Evolutionary conservation across 352 stramenopile species (phyloP), one percentile per base, ranked within the genome.

Genomic region (Globisporangium recalcitrans): DNA sequence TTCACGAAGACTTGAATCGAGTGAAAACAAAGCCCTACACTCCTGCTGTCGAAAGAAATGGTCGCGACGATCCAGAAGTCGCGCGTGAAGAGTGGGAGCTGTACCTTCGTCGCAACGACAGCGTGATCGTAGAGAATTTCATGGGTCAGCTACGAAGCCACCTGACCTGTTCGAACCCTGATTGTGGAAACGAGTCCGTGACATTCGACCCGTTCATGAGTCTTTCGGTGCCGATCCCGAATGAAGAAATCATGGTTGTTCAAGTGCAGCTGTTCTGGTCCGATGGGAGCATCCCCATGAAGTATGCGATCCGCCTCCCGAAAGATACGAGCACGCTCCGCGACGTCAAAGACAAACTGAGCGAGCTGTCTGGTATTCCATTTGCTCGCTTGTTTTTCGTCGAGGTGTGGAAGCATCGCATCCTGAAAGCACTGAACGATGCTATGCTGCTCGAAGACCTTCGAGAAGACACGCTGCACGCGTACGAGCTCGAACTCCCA

Each of bases 1-100:
- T 98, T 1, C 88, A 96, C 61, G 92, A 98, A 74, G 92, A 98
- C 57, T 58, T 98, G 19, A 97, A 97, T 58, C 85, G 88, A 22
- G 87, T 97, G 9, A 80, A 80, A 26, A 62, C 74, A 3, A 97
- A 97, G 65, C 88, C 88, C 22, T 92, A 92, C 61, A 94, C 82
- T 0, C 63, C 75, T 7, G 65, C 82, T 0, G 78, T 96, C 1
- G 87, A 96, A 38, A 52, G 69, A 10, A 88, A 92, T 58, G 87
- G 85, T 2, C 81, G 87, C 5, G 68, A 63, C 10, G 86, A 96
- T 31, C 49, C 63, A 4, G 77, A 82, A 27, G 82, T 96, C 14
- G 87, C 87, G 1, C 61, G 63, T 21, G 88, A 97, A 24, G 87
- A 88, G 58, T 95, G 89, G 85, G 49, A 74, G 1, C 72, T 95